Evolutionary conservation across 2,329 filamentous ascomycete species (phyloP).

Genomic region (Xylariaceae sp.): DNA sequence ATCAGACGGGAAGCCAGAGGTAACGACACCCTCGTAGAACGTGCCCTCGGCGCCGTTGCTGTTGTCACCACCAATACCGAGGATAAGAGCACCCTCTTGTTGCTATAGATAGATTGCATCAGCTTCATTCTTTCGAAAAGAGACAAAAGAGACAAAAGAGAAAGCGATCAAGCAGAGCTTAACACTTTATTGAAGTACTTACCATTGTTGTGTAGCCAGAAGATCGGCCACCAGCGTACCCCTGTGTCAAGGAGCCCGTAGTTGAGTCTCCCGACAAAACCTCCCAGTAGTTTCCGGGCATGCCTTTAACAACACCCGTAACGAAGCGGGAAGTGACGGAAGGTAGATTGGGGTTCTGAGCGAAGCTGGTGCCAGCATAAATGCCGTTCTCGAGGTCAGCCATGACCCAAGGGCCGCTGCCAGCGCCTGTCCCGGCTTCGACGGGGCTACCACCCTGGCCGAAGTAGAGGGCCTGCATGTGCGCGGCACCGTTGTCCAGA

Average conservation of each 20-base stretch:
- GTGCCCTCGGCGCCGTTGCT: no score
- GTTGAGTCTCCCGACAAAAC: constrained; percentile 54
- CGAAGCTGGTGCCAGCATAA: constrained; percentile 49
- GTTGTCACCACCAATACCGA: no score
- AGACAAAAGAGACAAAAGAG: no score
- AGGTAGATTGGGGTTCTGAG: constrained; percentile 48
- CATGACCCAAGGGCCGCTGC: constrained; percentile 62
- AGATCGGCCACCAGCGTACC: constrained; percentile 54
- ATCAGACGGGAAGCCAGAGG: no score
- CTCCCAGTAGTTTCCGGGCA: constrained; percentile 52
- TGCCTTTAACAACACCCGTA: constrained; percentile 54
- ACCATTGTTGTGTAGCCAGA: constrained; percentile 4
- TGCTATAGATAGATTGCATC: no score
- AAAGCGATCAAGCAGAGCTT: no score
- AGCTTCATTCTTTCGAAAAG: no score
- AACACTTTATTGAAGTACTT: no score
- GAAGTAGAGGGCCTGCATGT: constrained; percentile 67
- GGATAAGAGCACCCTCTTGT: no score
- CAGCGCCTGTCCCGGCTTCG: constrained; percentile 51
- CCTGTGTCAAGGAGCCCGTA: constrained; percentile 52
- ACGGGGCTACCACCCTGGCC: no score
- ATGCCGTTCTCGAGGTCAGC: constrained; percentile 64
- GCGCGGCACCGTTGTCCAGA: constrained; percentile 53
- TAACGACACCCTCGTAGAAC: no score
- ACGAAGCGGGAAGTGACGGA: constrained; percentile 52